Evolutionary conservation across 352 stramenopile species (phyloP).

Genomic region (Thalassiosira hispida): DNA sequence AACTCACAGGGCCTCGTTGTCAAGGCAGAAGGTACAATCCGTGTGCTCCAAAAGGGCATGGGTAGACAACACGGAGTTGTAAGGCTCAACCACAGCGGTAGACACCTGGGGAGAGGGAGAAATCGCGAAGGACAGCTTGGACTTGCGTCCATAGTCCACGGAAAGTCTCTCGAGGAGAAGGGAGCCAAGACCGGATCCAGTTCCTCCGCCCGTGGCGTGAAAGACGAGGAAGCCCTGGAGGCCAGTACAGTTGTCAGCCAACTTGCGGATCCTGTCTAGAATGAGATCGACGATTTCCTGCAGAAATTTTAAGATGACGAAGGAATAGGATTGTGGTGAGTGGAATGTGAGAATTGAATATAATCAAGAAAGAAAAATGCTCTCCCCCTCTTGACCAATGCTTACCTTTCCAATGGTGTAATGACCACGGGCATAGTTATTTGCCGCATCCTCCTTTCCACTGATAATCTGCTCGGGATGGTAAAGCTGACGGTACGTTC

Average conservation of each 20-base stretch:
- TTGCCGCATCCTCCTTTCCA: slow-evolving; percentile 95
- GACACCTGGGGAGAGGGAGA: slow-evolving; percentile 96
- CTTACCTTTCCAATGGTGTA: slow-evolving; percentile 87
- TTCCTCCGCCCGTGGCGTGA: slow-evolving; percentile 96
- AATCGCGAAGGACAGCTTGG: slow-evolving; percentile 96
- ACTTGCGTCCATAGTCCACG: slow-evolving; percentile 97
- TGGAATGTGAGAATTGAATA: too few relatives aligned
- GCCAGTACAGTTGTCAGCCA: slow-evolving; percentile 95
- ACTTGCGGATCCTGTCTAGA: slow-evolving; percentile 95
- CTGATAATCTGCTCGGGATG: slow-evolving; percentile 98
- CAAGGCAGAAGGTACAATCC: slow-evolving; percentile 95
- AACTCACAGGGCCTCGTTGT: slow-evolving; percentile 93
- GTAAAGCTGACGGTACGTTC: slow-evolving; percentile 96
- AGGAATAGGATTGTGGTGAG: too few relatives aligned
- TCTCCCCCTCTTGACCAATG: neutral
- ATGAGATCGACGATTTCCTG: slow-evolving; percentile 97
- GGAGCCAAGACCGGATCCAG: slow-evolving; percentile 95
- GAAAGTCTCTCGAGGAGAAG: slow-evolving; percentile 95
- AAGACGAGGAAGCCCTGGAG: slow-evolving; percentile 98
- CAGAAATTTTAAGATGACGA: slow-evolving; percentile 66
- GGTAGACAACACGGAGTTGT: slow-evolving; percentile 97
- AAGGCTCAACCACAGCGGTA: slow-evolving; percentile 97
- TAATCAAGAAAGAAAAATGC: too few relatives aligned
- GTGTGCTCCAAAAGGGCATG: slow-evolving; percentile 96
- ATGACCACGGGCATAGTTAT: slow-evolving; percentile 93